Evolutionary conservation across 805 yeast genomes (phyloP), one percentile per base, ranked within the genome.

Genomic region (Kodamaea laetipori): DNA sequence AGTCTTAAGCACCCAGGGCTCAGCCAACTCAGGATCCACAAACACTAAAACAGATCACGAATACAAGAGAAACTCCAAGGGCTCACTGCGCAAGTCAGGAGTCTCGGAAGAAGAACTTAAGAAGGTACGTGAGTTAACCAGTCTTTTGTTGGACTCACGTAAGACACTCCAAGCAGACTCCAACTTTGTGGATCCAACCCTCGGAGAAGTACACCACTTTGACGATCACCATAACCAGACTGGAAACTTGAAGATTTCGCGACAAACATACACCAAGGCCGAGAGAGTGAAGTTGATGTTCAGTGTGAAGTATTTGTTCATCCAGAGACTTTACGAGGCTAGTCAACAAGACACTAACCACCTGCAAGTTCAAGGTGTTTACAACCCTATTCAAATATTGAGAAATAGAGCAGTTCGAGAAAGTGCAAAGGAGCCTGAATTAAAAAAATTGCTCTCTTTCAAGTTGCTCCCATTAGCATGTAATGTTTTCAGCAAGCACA

Each of bases 381-480:
- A 82, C 67, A 89, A 89, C 57, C 96, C 96, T 3, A 66, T 89
- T 34, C 96, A 87, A 61, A 75, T 82, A n/a, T 79, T 89, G 19
- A 67, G 97, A 44, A 84, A 88, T 61, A 71, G 96, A 45, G 72
- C 71, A 51, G 57, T 83, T 3, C 61, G 86, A 41, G 78, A 77
- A 44, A 65, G 67, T 26, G 21, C 16, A 6, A 24, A 21, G 10
- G 15, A 35, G n/a, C 24, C 33, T 13, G 44, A 41, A 19, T 24
- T 35, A 8, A 74, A 78, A 2, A 69, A 73, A 30, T 45, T 49
- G 18, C 55, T 76, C 9, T 61, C 73, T 1, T 60, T 75, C 21
- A 72, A 75, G 43, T 69, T 76, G 6, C 59, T 81, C 4, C 86
- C 86, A 10, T 61, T 78, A n/a, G 82, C 89, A 2, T 82, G 86